Evolutionary conservation across 1,284 basidiomycete species (phyloP), one percentile per base, ranked within the genome.

Genomic region (Heterobasidion occidentale): DNA sequence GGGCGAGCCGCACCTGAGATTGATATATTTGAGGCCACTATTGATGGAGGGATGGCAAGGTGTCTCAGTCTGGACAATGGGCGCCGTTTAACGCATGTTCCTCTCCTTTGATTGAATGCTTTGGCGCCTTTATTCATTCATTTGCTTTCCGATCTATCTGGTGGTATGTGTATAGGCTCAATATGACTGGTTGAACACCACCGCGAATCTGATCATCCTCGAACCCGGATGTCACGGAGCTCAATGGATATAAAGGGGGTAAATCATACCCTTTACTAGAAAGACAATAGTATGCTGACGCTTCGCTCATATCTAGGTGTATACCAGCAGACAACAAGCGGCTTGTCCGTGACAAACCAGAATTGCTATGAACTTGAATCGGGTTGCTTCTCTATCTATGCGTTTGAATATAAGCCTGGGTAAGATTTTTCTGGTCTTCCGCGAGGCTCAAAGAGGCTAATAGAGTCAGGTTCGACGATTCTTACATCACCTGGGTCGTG

Each of bases 1-100:
- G 90, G 90, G 3, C 74, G 90, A 42, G 74, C 81, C 1, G 86
- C 89, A 2, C 89, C 89, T 0, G 88, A 91, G 66, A 90, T 91
- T 59, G 87, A 91, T 67, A 71, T 91, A 49, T 80, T 91, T 61
- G 89, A 91, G 70, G 88, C 87, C 36, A 78, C 81, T 68, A 73
- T 77, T 59, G 47, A 27, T 70, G 9, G 35, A 14, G 35, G 14
- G 17, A n/a, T n/a, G 80, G 77, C 8, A 77, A 82, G 66, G 82
- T 83, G 2, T 86, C 83, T 9, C 77, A 83, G 62, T 82, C 79
- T 3, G 75, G 78, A 1, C 85, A 86, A 67, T 87, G 79, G 82
- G 81, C 78, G 49, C 61, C 61, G 5, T 62, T 61, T 45, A 60
- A 62, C 51, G 65, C 84, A 60, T 66, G 81, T 74, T 53, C 27